Base-by-base conservation (phyloP, 805 yeast genomes). In the Nakazawaea siamensis region DNA sequence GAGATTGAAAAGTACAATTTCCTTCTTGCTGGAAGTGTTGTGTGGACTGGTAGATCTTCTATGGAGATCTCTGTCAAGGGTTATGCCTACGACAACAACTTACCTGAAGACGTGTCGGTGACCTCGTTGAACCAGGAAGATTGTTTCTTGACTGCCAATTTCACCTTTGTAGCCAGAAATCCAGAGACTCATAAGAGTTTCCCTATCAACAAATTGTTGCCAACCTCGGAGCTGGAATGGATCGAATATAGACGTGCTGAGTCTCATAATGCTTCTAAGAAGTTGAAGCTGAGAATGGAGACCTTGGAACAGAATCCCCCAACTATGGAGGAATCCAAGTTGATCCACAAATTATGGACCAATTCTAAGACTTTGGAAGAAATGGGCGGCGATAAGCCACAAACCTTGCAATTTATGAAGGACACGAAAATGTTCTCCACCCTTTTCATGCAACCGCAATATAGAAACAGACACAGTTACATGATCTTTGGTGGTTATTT, bases 401-500 rank as follows among this genome's bases (percentile, higher is more conserved):
- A 55, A 17, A 72, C 71, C 42, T 55, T 79, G 20, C 62, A 67
- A 29, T 72, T 72, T 45, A 82, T 86, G 94, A 68, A 71, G 33
- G 80, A 84, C 42, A 79, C 96, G 1, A 61, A 56, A 34, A 68
- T 83, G 35, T 64, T 71, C 34, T 81, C 94, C 9, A 84, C 95
- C 5, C 70, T 80, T 49, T 77, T 87, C 58, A 90, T 88, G 90
- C 97, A 88, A 59, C 97, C 97, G 2, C 97, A 88, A 62, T 88
- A 87, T 62, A 75, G 97, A 60, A 88, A 88, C 64, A 74, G 95
- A 54, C 95, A 88, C 54, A 82, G 94, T 3, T 85, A 81, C 59
- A 86, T 87, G 85, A 84, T 88, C 30, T 88, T 88, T 57, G 97
- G 97, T 48, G 97, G 97, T 19, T 88, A 88, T 51, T 63, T 88